Conservation (phyloP, 208 protist species). For the Leishmania lainsoni region DNA sequence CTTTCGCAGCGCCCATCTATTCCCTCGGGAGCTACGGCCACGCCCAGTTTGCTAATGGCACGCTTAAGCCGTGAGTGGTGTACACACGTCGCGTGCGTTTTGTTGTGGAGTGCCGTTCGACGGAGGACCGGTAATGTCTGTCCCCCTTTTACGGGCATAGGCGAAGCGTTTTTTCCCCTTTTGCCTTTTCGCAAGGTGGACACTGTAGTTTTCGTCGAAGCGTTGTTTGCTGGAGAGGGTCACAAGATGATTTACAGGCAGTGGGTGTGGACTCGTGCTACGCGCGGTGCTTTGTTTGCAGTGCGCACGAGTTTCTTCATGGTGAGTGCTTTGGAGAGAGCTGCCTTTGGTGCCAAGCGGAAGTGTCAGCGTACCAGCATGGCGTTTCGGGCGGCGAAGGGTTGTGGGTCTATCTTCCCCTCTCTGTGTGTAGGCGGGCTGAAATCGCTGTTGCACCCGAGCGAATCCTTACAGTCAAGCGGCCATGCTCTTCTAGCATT, state of each 20-base stretch:
- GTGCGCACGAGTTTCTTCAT: no score
- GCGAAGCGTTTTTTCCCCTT: background rate
- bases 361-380: background rate
- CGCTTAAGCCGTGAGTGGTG: constrained; percentile 19
- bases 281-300: background rate
- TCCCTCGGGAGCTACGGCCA: constrained; percentile 84
- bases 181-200: background rate
- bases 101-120: background rate
- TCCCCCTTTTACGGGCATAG: background rate
- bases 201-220: background rate
- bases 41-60: constrained; percentile 45
- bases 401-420: background rate
- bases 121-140: background rate
- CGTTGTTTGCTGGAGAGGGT: background rate
- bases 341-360: background rate
- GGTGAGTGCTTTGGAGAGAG: background rate
- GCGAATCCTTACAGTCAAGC: background rate
- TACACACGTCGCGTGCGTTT: no score
- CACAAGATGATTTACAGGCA: background rate
- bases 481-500: no score
- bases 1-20: constrained; percentile 84
- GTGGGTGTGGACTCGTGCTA: background rate
- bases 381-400: background rate
- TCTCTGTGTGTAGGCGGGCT: background rate
- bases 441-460: background rate